Evolutionary conservation across 139 green algal genomes (phyloP).

Genomic region (Pseudopediastrum boryanum): DNA sequence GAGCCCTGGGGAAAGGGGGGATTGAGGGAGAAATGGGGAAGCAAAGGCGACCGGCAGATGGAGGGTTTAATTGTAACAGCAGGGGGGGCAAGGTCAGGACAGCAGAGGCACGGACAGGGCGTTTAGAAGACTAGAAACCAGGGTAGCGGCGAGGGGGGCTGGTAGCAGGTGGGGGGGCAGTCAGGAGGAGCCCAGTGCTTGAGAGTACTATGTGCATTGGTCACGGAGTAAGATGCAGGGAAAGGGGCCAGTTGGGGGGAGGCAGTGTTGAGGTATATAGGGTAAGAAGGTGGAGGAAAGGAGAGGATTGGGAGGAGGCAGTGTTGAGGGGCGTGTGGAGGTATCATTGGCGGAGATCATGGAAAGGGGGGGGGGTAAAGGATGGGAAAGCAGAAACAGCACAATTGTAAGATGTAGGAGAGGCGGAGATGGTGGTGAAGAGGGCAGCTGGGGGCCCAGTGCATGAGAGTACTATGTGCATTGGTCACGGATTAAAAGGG

Average conservation of each 20-base stretch:
- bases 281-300: not conserved
- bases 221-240: slow-evolving; percentile 59
- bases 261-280: not conserved
- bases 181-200: slow-evolving; percentile 41
- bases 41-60: not conserved
- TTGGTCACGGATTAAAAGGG: slow-evolving; percentile 49
- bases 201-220: slow-evolving; percentile 99
- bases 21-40: not conserved
- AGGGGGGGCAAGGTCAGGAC: no score
- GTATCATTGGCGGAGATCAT: not conserved
- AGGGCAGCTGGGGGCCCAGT: not conserved
- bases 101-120: no score
- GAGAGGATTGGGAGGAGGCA: not conserved
- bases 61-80: not conserved
- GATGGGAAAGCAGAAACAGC: no score
- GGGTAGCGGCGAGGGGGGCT: slow-evolving; percentile 85
- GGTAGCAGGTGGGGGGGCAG: slow-evolving; percentile 31
- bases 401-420: not conserved
- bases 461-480: slow-evolving; percentile 98
- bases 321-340: not conserved
- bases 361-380: not conserved
- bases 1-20: not conserved
- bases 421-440: no score
- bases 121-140: no score
- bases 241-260: no score